Base-by-base conservation (phyloP, 108 stramenopile genomes). In the Mayamaea pseudoterrestris region DNA sequence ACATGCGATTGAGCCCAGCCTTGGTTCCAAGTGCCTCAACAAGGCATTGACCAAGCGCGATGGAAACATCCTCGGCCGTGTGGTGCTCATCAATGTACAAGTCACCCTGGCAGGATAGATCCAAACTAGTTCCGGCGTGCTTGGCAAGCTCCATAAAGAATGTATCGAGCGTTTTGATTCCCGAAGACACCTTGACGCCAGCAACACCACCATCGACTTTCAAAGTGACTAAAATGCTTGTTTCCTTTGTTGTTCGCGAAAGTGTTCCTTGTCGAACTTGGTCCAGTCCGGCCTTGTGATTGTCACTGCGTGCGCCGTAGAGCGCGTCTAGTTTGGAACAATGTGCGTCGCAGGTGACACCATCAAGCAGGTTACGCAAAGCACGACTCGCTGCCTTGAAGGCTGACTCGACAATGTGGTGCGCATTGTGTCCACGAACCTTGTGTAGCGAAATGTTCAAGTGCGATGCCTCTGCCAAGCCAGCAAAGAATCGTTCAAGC, bases 51-150 rank as follows among this genome's bases (percentile, higher is more conserved):
- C 95, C 95, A 8, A 97, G 45, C 18, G 92, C 90, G 60, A 97
- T 86, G 23, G 79, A 73, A 21, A 93, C 93, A 69, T 97, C 95
- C 68, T 97, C 95, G 11, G 86, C 80, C 8, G 93, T 89, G 61
- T 97, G 95, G 59, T 97, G 95, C 68, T 97, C 95, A 59, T 97
- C 95, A 11, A 97, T 89, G 67, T 84, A 83, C 49, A 90, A 61
- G 54, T 97, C 95, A 21, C 95, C 95, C 18, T 66, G 45, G 60
- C 90, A 93, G 27, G 54, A 41, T 6, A 90, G 60, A 23, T 63
- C 53, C 0, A 93, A 56, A 25, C 76, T 70, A 45, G 93, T 69
- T n/a, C 53, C 30, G 22, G 88, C 83, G 30, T 74, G 65, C 35
- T 68, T 48, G 11, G 76, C 88, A 37, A 94, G 36, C 8, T 55